Evolutionary conservation across 257 asterid genomes (phyloP).

Genomic region (Osmanthus fragrans): DNA sequence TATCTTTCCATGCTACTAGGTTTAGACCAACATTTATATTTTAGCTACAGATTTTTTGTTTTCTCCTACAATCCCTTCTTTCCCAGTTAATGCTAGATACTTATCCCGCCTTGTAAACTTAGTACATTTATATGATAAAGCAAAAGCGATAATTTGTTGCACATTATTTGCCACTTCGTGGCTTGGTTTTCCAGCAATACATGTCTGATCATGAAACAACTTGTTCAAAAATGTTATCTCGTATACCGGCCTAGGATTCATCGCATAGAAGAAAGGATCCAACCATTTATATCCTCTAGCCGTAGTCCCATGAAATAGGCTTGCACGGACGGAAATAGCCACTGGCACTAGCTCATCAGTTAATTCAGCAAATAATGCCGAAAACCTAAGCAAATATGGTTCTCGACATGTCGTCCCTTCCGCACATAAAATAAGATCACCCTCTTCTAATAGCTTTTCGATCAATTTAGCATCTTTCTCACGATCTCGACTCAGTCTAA

Average conservation of each 20-base stretch:
- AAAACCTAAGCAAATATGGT: conserved; percentile 37
- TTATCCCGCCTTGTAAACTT: conserved; percentile 42
- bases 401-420: conserved; percentile 48
- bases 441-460: conserved; percentile 7
- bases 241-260: conserved; percentile 39
- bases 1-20: background rate
- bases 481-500: conserved; percentile 23
- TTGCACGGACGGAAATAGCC: conserved; percentile 21
- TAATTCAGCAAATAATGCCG: conserved; percentile 35
- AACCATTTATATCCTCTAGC: conserved; percentile 42
- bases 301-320: conserved; percentile 39
- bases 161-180: conserved; percentile 44
- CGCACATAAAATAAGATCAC: conserved; percentile 25
- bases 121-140: conserved; percentile 37
- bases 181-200: conserved; percentile 33
- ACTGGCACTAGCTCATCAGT: conserved; percentile 37
- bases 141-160: conserved; percentile 33
- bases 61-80: conserved; percentile 32
- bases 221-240: conserved; percentile 44
- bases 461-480: conserved; percentile 29
- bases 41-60: background rate
- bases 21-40: background rate
- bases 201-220: conserved; percentile 33
- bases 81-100: conserved; percentile 41
- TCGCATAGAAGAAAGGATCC: conserved; percentile 39